A percentile compares a stretch with the other conserved stretches of the same genome.
phyloP scores from a whole-genome alignment of 306 rosid genomes.

The Hippophae rhamnoides region DNA sequence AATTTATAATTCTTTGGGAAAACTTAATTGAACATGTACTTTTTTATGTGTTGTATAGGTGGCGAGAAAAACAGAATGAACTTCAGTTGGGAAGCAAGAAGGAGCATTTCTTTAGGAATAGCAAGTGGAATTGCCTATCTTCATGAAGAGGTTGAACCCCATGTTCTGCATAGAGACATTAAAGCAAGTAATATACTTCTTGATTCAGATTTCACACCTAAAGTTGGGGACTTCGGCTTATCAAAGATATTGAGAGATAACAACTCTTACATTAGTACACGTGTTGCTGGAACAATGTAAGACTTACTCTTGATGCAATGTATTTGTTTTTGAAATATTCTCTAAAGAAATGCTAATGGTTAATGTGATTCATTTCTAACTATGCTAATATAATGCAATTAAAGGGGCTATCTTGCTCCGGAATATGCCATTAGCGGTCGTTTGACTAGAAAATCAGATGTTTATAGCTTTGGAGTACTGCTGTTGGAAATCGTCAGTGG shows the following conservation, averaged over 20 bases:
- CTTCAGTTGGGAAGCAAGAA: constrained; percentile 62
- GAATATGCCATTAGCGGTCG: constrained; percentile 81
- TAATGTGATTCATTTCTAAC: background rate
- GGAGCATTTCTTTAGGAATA: constrained; percentile 51
- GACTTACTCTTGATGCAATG: constrained; percentile 13
- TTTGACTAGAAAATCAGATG: constrained; percentile 80
- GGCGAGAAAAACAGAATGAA: constrained; percentile 41
- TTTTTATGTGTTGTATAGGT: constrained; percentile 35
- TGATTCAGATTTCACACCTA: constrained; percentile 49
- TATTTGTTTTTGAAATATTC: background rate
- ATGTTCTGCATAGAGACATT: constrained; percentile 80
- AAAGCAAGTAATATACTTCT: constrained; percentile 81
- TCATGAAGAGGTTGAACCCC: constrained; percentile 63
- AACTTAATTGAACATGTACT: background rate
- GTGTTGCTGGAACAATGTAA: constrained; percentile 95
- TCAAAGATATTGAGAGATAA: constrained; percentile 58
- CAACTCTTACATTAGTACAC: constrained; percentile 65
- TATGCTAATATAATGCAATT: constrained; percentile 5
- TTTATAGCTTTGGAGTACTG: constrained; percentile 80
- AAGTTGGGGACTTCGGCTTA: constrained; percentile 77
- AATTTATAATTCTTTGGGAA: too few relatives aligned
- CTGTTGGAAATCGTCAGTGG: constrained; percentile 70
- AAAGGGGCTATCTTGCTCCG: constrained; percentile 92
- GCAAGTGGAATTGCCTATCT: constrained; percentile 71
- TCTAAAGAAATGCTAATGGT: constrained; percentile 24